Conservation (phyloP, 306 rosid genomes). For the Ceratonia siliqua region DNA sequence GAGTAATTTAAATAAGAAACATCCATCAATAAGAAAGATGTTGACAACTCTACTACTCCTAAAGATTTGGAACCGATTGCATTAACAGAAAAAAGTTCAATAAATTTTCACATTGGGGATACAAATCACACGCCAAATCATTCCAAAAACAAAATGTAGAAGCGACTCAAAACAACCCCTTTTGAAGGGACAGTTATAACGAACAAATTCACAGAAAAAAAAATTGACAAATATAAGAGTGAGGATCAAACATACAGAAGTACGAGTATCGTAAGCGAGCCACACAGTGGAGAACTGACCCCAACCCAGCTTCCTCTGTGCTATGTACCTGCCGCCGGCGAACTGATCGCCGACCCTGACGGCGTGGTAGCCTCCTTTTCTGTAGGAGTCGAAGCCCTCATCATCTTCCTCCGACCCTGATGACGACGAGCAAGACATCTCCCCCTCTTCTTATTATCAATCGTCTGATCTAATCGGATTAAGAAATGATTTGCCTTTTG, state of each 20-base stretch:
- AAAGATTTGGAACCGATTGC: slow-evolving; percentile 6
- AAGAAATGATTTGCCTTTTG: slow-evolving; percentile 12
- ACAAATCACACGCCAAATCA: slow-evolving; percentile 25
- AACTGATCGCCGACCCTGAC: slow-evolving; percentile 89
- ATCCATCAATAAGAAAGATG: background rate
- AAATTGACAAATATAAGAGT: background rate
- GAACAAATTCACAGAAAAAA: background rate
- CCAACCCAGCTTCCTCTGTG: slow-evolving; percentile 96
- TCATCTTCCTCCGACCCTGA: slow-evolving; percentile 92
- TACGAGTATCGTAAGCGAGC: slow-evolving; percentile 84
- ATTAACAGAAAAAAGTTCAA: background rate
- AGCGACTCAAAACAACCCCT: background rate
- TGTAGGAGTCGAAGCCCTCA: slow-evolving; percentile 86
- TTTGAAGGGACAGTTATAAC: background rate
- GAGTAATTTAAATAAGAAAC: background rate
- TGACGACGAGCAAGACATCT: slow-evolving; percentile 88
- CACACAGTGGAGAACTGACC: slow-evolving; percentile 98
- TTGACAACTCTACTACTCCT: background rate
- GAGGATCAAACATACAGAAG: slow-evolving; percentile 55
- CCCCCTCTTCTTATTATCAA: background rate
- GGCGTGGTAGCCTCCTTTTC: slow-evolving; percentile 97
- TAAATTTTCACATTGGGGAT: slow-evolving; percentile 5
- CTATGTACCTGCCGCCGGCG: slow-evolving; percentile 83
- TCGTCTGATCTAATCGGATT: slow-evolving; percentile 32
- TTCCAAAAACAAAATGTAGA: background rate